Base-by-base conservation (phyloP, 169 alveolate genomes). In the Eimeria acervulina region DNA sequence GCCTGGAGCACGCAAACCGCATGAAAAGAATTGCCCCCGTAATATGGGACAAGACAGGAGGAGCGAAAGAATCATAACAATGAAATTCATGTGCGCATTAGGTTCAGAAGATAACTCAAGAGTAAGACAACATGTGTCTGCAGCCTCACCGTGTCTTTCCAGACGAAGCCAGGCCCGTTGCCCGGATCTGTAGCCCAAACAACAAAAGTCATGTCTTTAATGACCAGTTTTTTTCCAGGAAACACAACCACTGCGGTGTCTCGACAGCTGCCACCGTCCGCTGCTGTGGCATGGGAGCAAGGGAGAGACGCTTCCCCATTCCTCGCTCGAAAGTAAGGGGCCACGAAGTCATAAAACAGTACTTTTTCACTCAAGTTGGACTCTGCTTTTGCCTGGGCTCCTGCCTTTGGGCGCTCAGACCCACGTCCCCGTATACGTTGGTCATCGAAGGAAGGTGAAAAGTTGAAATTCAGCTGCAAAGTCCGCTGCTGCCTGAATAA, bases 141-240 rank as follows among this genome's bases (percentile, higher is more conserved):
- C 80, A 68, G 63, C 33, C 87, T 76, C 68, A 95, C 97, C 66
- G 97, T 95, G 84, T 95, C 91, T 31, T 89, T 61, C 87, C 91
- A 66, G 13, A 95, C 85, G 87, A 95, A 83, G n/a, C 97, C 97
- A 8, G 97, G 97, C 47, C 36, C 68, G 70, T 80, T 90, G n/a
- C 52, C 90, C 61, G 97, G 97, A 51, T 95, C 97, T 38, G 97
- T 90, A 1, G 96, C 95, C 97, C 97, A 95, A 23, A 95, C 97
- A 21, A 95, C 95, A 52, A 95, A 95, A 42, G 95, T 90, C 63
- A 95, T 52, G 31, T 95, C 96, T 26, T 40, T 80, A 61, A 95
- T 90, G 51, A 87, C 95, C n/a, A 95, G 95, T 59, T 87, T 66
- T 66, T 87, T 88, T 31, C 97, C 97, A 1, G 96, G 95, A 52